phyloP scores from a whole-genome alignment of 2,329 filamentous ascomycete species.

The Diaporthe eres region DNA sequence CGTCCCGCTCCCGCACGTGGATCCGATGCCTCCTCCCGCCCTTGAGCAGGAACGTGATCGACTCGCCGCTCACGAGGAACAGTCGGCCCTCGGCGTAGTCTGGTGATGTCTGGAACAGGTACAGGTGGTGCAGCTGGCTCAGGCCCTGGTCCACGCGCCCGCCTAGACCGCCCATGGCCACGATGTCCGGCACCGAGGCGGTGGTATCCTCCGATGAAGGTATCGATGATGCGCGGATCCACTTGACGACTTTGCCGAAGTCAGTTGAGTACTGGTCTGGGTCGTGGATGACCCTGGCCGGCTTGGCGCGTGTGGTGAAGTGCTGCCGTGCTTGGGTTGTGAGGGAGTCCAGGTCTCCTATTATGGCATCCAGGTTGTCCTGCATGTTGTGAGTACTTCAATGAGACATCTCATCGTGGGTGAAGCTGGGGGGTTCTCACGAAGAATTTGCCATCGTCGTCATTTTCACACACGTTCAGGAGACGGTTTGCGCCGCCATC shows the following conservation, averaged over 20 bases:
- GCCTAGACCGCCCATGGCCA: constrained; percentile 87
- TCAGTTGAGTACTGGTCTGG: constrained; percentile 91
- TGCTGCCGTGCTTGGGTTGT: constrained; percentile 72
- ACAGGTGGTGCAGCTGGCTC: constrained; percentile 89
- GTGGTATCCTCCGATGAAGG: neutral
- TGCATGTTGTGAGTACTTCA: constrained; percentile 45
- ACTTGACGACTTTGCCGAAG: constrained; percentile 85
- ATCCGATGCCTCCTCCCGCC: constrained; percentile 76
- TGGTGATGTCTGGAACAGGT: constrained; percentile 69
- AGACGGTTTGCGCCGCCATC: constrained; percentile 93
- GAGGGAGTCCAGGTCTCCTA: constrained; percentile 94
- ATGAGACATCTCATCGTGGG: neutral
- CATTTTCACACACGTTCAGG: constrained; percentile 54
- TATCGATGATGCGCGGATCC: constrained; percentile 58
- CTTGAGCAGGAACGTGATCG: constrained; percentile 85
- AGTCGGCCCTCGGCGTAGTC: constrained; percentile 69
- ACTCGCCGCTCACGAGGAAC: constrained; percentile 86
- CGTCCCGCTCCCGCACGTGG: constrained; percentile 63
- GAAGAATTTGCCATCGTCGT: constrained; percentile 52
- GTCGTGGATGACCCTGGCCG: constrained; percentile 76
- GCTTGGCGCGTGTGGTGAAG: constrained; percentile 67
- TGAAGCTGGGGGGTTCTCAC: constrained; percentile 40
- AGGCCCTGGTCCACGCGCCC: constrained; percentile 95
- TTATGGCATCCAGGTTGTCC: constrained; percentile 78
- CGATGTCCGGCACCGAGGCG: constrained; percentile 68